Conservation (phyloP, 164 flowering plant species). For the Stephania yunnanensis region DNA sequence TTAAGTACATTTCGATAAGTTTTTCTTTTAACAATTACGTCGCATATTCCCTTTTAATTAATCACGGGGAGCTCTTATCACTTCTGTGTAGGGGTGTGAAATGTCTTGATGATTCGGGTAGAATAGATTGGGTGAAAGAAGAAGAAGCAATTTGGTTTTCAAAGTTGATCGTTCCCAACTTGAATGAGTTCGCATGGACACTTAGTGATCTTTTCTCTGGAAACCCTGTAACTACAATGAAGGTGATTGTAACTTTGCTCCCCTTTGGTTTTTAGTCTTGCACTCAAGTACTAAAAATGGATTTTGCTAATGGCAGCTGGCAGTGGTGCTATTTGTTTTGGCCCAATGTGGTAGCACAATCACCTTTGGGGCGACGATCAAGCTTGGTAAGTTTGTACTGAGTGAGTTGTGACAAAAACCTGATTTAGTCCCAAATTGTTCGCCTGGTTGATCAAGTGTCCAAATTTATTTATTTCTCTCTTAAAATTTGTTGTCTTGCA, state of each 20-base stretch:
- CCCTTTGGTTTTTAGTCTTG: not conserved
- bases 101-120: constrained; percentile 22
- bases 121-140: constrained; percentile 49
- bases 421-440: not conserved
- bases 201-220: constrained; percentile 71
- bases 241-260: constrained; percentile 32
- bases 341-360: constrained; percentile 83
- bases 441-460: not conserved
- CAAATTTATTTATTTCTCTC: not conserved
- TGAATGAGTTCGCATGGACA: constrained; percentile 63
- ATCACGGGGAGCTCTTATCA: not conserved
- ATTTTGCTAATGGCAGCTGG: constrained; percentile 51
- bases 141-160: constrained; percentile 75
- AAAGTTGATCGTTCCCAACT: constrained; percentile 62
- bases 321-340: constrained; percentile 64
- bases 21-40: not conserved
- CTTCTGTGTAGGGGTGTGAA: constrained; percentile 33
- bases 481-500: not conserved
- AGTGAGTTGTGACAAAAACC: not conserved
- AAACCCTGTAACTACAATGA: constrained; percentile 84
- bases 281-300: not conserved
- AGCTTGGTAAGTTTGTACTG: constrained; percentile 50
- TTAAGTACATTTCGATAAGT: not conserved
- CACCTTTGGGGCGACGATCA: constrained; percentile 74
- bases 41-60: not conserved